Evolutionary conservation across 1,284 basidiomycete species (phyloP).

Genomic region (Pholiota adiposa): DNA sequence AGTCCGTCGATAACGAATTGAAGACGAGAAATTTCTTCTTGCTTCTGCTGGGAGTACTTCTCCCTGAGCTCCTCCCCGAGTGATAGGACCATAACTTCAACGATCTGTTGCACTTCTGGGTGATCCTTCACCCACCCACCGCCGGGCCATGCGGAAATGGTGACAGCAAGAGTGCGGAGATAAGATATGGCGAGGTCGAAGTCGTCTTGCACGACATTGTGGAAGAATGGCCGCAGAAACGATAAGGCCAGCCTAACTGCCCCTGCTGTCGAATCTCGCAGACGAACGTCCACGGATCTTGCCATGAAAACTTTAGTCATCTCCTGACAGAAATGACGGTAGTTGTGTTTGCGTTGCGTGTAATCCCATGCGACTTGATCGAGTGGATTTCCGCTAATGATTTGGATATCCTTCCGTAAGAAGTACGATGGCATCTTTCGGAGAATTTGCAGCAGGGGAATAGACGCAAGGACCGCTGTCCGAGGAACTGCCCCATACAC

Average conservation of each 20-base stretch:
- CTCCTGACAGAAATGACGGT: slow-evolving; percentile 70
- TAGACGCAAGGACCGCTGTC: slow-evolving; percentile 65
- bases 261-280: slow-evolving; percentile 67
- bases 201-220: slow-evolving; percentile 51
- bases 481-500: slow-evolving; percentile 69
- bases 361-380: slow-evolving; percentile 63
- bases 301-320: slow-evolving; percentile 65
- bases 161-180: slow-evolving; percentile 56
- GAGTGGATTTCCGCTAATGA: slow-evolving; percentile 42
- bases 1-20: slow-evolving; percentile 54
- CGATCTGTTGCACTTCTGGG: slow-evolving; percentile 58
- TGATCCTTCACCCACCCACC: slow-evolving; percentile 67
- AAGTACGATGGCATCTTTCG: slow-evolving; percentile 74
- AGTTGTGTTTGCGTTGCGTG: slow-evolving; percentile 59
- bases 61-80: slow-evolving; percentile 67
- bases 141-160: slow-evolving; percentile 71
- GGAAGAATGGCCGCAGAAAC: slow-evolving; percentile 72
- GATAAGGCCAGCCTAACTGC: slow-evolving; percentile 67
- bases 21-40: slow-evolving; percentile 46
- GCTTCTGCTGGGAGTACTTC: slow-evolving; percentile 41
- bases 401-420: slow-evolving; percentile 42
- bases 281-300: slow-evolving; percentile 53
- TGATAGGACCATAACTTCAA: slow-evolving; percentile 58
- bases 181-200: slow-evolving; percentile 50
- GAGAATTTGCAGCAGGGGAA: slow-evolving; percentile 66